Evolutionary conservation across 805 yeast species (phyloP).

Genomic region (Clavispora carvajalis): DNA sequence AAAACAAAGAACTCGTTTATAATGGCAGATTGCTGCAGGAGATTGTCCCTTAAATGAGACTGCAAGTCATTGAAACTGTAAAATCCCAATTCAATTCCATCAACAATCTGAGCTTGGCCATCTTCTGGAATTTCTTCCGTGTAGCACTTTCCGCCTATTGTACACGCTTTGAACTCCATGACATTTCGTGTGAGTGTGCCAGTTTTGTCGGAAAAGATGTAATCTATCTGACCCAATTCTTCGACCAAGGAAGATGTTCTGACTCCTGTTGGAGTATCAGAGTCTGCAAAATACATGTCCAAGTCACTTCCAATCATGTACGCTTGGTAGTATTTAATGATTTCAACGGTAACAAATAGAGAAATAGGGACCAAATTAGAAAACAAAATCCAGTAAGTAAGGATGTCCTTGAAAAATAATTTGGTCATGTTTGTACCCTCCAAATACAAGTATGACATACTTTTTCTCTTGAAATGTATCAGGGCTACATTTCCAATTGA

Average conservation of each 20-base stretch:
- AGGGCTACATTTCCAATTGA: slow-evolving; percentile 84
- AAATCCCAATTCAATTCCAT: slow-evolving; percentile 78
- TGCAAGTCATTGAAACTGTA: slow-evolving; percentile 64
- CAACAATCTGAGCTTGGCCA: slow-evolving; percentile 58
- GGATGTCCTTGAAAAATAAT: slow-evolving; percentile 76
- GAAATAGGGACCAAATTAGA: slow-evolving; percentile 98
- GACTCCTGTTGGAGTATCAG: slow-evolving; percentile 93
- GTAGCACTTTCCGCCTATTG: slow-evolving; percentile 89
- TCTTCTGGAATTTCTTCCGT: slow-evolving; percentile 91
- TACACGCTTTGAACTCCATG: slow-evolving; percentile 93
- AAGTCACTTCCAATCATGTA: slow-evolving; percentile 89
- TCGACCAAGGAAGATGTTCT: slow-evolving; percentile 94
- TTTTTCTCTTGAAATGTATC: slow-evolving; percentile 45
- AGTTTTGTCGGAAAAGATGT: slow-evolving; percentile 94
- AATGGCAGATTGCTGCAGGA: slow-evolving; percentile 40
- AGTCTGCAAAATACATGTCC: slow-evolving; percentile 81
- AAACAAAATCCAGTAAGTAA: slow-evolving; percentile 94
- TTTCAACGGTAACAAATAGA: slow-evolving; percentile 90
- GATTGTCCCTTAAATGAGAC: slow-evolving; percentile 41
- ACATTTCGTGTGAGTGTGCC: slow-evolving; percentile 94
- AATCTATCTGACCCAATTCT: slow-evolving; percentile 94
- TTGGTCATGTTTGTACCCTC: slow-evolving; percentile 63
- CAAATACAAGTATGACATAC: slow-evolving; percentile 60
- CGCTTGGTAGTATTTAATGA: slow-evolving; percentile 94
- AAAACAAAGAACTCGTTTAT: slow-evolving; percentile 76